Percentiles rank a stretch among this genome's conserved stretches.
These are phyloP conservation scores for Hemisphaericaspora nanyangensis DNA, from an alignment of 805 yeast genomes.

Conservation along the genomic window DNA sequence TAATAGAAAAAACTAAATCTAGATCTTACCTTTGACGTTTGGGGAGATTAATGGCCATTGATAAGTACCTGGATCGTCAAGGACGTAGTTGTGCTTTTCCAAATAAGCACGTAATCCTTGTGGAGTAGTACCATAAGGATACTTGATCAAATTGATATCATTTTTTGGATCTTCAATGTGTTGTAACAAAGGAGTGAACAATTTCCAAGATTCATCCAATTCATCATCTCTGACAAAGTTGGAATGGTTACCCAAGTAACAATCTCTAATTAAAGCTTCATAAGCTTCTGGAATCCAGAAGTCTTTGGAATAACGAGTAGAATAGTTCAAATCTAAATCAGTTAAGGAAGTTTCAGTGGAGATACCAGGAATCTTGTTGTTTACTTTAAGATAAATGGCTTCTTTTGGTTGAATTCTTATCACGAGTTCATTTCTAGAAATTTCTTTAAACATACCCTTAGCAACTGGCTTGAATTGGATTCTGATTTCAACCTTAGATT, in stretches of 20 bases:
- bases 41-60: conserved; percentile 87
- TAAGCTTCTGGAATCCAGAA: conserved; percentile 98
- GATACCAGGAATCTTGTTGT: conserved; percentile 91
- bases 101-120: conserved; percentile 56
- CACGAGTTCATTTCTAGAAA: conserved; percentile 90
- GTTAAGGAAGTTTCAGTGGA: conserved; percentile 78
- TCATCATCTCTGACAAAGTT: conserved; percentile 98
- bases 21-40: conserved; percentile 28
- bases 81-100: conserved; percentile 67
- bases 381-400: conserved; percentile 89
- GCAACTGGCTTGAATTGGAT: conserved; percentile 87
- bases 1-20: too few species aligned
- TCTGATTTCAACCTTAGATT: conserved; percentile 91
- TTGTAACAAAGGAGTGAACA: conserved; percentile 88
- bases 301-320: conserved; percentile 69
- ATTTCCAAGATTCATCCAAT: conserved; percentile 86
- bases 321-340: conserved; percentile 86
- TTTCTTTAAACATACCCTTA: conserved; percentile 72
- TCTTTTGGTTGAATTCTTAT: conserved; percentile 93
- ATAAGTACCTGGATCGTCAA: conserved; percentile 60
- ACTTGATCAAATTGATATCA: conserved; percentile 63
- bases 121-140: conserved; percentile 91
- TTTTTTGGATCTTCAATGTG: conserved; percentile 62
- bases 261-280: conserved; percentile 91
- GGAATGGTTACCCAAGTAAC: conserved; percentile 87